phyloP scores from a whole-genome alignment of 1,284 basidiomycete genomes.

The Naganishia liquefaciens region DNA sequence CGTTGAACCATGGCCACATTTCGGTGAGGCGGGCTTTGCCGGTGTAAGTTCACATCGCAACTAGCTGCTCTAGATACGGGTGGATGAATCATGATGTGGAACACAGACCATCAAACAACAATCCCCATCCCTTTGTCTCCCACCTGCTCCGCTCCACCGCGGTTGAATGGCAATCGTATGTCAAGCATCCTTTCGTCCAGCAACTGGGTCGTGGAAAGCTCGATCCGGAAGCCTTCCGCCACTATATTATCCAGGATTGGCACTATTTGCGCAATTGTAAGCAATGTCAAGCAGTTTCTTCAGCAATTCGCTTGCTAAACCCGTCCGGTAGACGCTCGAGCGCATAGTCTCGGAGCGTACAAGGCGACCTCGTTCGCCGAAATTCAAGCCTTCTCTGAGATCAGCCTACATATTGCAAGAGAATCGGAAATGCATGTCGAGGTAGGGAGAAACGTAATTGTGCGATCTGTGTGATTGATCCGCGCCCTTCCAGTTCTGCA shows the following conservation, averaged over 20 bases:
- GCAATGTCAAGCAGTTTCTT: constrained; percentile 25
- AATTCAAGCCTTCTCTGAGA: constrained; percentile 67
- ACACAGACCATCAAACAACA: constrained; percentile 61
- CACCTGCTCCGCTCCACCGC: constrained; percentile 65
- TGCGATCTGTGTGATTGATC: neutral
- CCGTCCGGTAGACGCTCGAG: constrained; percentile 52
- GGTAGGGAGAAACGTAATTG: constrained; percentile 38
- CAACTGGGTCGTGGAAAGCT: constrained; percentile 73
- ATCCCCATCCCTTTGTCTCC: constrained; percentile 70
- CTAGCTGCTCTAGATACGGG: neutral
- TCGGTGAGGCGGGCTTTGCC: constrained; percentile 61
- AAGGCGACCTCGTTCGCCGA: constrained; percentile 69
- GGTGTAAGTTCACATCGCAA: constrained; percentile 57
- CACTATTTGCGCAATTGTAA: constrained; percentile 55
- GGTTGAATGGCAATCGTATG: constrained; percentile 69
- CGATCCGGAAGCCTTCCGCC: constrained; percentile 66
- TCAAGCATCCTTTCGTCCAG: constrained; percentile 76
- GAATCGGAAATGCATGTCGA: constrained; percentile 74
- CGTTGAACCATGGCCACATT: constrained; percentile 81
- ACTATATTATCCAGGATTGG: constrained; percentile 74
- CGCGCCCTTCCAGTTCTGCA: constrained; percentile 60
- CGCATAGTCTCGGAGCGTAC: constrained; percentile 67
- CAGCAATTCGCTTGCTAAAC: neutral
- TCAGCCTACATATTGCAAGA: constrained; percentile 65
- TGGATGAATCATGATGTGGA: neutral